These are phyloP conservation scores for Juncus effusus DNA, from an alignment of 176 grass and related monocot genomes.

Conservation along the genomic window DNA sequence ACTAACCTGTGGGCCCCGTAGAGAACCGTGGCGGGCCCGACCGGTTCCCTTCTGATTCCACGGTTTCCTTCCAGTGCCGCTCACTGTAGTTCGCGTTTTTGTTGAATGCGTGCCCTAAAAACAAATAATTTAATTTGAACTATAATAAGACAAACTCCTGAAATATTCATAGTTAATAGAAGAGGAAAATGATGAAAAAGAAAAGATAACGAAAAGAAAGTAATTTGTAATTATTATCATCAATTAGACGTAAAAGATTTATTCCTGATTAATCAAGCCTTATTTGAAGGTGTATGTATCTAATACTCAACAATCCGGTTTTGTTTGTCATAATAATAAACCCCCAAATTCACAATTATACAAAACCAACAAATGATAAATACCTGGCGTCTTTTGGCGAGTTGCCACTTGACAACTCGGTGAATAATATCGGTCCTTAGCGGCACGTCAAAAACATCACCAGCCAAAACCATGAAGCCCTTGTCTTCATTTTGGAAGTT, in stretches of 20 bases:
- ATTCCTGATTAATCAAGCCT: too few species aligned
- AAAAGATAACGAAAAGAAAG: too few species aligned
- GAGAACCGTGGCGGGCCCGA: conserved; percentile 74
- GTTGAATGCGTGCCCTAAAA: conserved; percentile 76
- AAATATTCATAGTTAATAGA: not conserved
- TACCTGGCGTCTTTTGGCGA: conserved; percentile 91
- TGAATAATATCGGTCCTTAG: conserved; percentile 93
- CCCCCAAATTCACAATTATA: not conserved
- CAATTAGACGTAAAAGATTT: too few species aligned
- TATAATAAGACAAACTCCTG: not conserved
- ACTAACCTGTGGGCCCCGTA: conserved; percentile 66
- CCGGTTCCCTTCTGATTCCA: conserved; percentile 78
- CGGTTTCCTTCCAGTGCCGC: conserved; percentile 77
- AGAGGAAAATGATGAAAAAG: not conserved
- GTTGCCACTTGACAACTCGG: conserved; percentile 73
- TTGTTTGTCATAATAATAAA: not conserved
- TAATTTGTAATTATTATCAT: too few species aligned
- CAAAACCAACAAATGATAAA: conserved; percentile 3
- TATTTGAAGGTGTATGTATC: too few species aligned
- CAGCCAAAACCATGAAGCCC: conserved; percentile 87
- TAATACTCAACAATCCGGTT: too few species aligned
- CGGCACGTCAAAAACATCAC: conserved; percentile 87
- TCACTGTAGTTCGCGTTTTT: conserved; percentile 87
- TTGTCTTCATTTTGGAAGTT: conserved; percentile 83
- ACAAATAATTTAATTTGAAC: conserved; percentile 6